Conservation (phyloP, 768 basidiomycete genomes). For the Lentinula detonsa region DNA sequence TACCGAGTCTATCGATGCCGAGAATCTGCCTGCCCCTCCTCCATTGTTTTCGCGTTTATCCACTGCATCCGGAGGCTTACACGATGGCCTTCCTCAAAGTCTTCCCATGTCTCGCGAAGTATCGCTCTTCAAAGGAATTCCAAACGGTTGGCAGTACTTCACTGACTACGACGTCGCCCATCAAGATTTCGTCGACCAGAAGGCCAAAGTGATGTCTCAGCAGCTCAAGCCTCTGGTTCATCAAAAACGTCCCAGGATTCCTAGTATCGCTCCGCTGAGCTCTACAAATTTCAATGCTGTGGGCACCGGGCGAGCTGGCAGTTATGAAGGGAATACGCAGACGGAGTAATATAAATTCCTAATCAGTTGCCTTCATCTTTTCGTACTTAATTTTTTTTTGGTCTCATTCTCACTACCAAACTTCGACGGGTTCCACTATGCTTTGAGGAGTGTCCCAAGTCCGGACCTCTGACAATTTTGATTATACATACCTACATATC, state of each 20-base stretch:
- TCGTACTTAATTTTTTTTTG: too few species aligned
- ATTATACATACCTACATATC: not conserved
- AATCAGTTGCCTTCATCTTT: too few species aligned
- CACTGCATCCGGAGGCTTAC: not conserved
- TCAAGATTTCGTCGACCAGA: not conserved
- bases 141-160: constrained; percentile 7
- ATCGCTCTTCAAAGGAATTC: constrained; percentile 8
- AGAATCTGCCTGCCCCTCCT: not conserved
- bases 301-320: not conserved
- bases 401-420: not conserved
- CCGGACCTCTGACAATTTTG: not conserved
- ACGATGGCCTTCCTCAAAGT: not conserved
- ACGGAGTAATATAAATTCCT: not conserved
- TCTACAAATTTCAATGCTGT: not conserved
- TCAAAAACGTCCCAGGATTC: constrained; percentile 5
- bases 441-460: not conserved
- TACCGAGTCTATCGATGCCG: not conserved
- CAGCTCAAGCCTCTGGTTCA: not conserved
- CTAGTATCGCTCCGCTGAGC: constrained; percentile 1
- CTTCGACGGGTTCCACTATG: not conserved
- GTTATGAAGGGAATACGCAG: not conserved
- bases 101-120: constrained; percentile 10
- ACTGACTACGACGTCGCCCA: not conserved
- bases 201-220: not conserved
- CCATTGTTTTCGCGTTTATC: constrained; percentile 4